Conservation (phyloP, 164 flowering plant species). For the Berberis thunbergii region DNA sequence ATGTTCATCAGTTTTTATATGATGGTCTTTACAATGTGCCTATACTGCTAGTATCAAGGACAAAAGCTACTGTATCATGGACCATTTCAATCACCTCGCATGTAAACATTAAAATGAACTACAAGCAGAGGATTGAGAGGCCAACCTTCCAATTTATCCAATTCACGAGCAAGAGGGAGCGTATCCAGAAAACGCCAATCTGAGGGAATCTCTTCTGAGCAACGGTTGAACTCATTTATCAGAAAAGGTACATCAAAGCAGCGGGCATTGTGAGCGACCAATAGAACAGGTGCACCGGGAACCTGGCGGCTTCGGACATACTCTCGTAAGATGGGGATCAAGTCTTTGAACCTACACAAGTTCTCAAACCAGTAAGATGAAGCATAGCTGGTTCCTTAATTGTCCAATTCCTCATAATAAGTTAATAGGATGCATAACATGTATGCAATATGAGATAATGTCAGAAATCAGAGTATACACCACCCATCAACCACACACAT, state of each 20-base stretch:
- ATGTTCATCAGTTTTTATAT: too few species aligned
- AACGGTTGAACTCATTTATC: constrained; percentile 57
- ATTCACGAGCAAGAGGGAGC: constrained; percentile 52
- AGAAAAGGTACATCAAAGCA: constrained; percentile 79
- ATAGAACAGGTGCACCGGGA: constrained; percentile 52
- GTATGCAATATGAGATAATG: too few species aligned
- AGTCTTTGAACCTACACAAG: constrained; percentile 62
- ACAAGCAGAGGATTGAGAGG: constrained; percentile 7
- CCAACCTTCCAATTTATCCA: constrained; percentile 53
- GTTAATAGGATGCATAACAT: too few species aligned
- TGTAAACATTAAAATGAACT: neutral
- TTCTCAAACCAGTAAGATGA: neutral
- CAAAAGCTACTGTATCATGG: too few species aligned
- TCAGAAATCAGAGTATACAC: too few species aligned
- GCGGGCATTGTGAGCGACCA: constrained; percentile 75
- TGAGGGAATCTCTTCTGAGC: constrained; percentile 52
- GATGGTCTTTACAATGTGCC: too few species aligned
- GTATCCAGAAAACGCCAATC: constrained; percentile 78
- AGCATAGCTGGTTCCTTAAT: neutral
- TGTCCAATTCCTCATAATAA: too few species aligned
- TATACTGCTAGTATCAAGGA: too few species aligned
- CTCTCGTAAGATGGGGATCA: constrained; percentile 59
- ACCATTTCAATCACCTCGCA: too few species aligned
- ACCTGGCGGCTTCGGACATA: constrained; percentile 67
- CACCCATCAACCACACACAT: too few species aligned